Conservation (phyloP, 768 basidiomycete genomes). For the Dentipellis sp. region DNA sequence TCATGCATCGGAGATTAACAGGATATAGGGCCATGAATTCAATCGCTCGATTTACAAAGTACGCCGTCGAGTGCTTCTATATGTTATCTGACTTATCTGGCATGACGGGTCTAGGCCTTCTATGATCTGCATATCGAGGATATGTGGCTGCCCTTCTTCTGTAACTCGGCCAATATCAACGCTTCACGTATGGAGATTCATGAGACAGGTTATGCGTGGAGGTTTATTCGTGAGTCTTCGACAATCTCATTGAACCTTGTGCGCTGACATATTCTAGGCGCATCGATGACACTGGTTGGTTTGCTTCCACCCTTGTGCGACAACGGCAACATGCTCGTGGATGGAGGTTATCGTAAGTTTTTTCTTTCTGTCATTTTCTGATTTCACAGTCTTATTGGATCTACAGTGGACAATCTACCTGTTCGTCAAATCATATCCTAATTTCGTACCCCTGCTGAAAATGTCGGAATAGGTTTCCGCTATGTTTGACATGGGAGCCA, state of each 20-base stretch:
- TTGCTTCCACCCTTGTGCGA: slow-evolving; percentile 91
- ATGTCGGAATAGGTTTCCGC: slow-evolving; percentile 54
- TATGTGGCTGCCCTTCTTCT: slow-evolving; percentile 98
- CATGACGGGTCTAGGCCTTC: slow-evolving; percentile 47
- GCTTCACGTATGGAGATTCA: slow-evolving; percentile 97
- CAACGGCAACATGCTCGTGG: slow-evolving; percentile 86
- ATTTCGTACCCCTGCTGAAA: neutral
- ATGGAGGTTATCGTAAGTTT: slow-evolving; percentile 74
- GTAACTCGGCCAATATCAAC: slow-evolving; percentile 96
- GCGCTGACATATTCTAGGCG: slow-evolving; percentile 39
- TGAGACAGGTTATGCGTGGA: slow-evolving; percentile 98
- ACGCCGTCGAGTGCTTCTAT: neutral
- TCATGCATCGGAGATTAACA: neutral
- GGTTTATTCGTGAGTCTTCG: slow-evolving; percentile 61
- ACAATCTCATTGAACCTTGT: neutral
- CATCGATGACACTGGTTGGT: slow-evolving; percentile 96
- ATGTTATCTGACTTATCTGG: slow-evolving; percentile 2
- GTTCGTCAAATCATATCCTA: slow-evolving; percentile 29
- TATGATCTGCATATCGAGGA: slow-evolving; percentile 94
- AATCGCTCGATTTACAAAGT: slow-evolving; percentile 93
- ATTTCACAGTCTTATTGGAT: slow-evolving; percentile 2
- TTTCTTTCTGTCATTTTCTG: neutral
- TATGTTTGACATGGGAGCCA: slow-evolving; percentile 89
- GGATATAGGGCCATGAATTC: slow-evolving; percentile 77
- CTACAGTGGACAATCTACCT: slow-evolving; percentile 78